phyloP scores from a whole-genome alignment of 495 filamentous ascomycete species.

The Xylaria curta region DNA sequence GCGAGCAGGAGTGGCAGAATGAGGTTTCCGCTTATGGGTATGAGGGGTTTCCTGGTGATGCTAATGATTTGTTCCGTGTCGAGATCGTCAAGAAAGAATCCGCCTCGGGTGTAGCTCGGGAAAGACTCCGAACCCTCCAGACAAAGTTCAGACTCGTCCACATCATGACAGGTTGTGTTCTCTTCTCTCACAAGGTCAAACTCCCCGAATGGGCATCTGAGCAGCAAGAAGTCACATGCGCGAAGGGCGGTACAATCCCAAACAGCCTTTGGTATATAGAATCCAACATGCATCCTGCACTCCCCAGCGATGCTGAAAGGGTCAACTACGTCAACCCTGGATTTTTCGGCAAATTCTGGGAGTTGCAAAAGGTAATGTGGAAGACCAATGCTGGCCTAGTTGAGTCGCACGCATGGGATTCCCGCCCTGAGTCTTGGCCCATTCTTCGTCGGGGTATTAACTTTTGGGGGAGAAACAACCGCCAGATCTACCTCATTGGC shows the following conservation, averaged over 20 bases:
- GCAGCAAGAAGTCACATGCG: constrained; percentile 98
- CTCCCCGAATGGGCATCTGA: constrained; percentile 96
- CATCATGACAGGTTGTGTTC: constrained; percentile 93
- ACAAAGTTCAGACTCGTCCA: constrained; percentile 96
- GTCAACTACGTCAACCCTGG: constrained; percentile 95
- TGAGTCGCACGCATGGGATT: constrained; percentile 98
- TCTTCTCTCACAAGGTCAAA: constrained; percentile 99
- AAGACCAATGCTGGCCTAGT: constrained; percentile 94
- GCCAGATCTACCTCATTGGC: constrained; percentile 94
- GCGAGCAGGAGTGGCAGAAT: constrained; percentile 97
- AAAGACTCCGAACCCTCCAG: constrained; percentile 88
- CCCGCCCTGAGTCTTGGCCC: constrained; percentile 91
- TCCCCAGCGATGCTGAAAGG: constrained; percentile 78
- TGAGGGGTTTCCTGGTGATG: constrained; percentile 94
- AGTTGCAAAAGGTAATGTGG: constrained; percentile 99
- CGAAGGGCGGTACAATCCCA: constrained; percentile 87
- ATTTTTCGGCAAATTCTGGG: constrained; percentile 98
- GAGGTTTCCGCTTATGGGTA: constrained; percentile 98
- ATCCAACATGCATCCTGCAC: constrained; percentile 78
- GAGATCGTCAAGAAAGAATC: constrained; percentile 94
- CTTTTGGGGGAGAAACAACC: constrained; percentile 95
- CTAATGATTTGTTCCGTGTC: constrained; percentile 93
- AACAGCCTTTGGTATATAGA: constrained; percentile 98
- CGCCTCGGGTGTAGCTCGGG: constrained; percentile 78
- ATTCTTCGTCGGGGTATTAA: constrained; percentile 95